Evolutionary conservation across 2,329 filamentous ascomycete genomes (phyloP), one percentile per base, ranked within the genome.

Genomic region (Verticillium longisporum): DNA sequence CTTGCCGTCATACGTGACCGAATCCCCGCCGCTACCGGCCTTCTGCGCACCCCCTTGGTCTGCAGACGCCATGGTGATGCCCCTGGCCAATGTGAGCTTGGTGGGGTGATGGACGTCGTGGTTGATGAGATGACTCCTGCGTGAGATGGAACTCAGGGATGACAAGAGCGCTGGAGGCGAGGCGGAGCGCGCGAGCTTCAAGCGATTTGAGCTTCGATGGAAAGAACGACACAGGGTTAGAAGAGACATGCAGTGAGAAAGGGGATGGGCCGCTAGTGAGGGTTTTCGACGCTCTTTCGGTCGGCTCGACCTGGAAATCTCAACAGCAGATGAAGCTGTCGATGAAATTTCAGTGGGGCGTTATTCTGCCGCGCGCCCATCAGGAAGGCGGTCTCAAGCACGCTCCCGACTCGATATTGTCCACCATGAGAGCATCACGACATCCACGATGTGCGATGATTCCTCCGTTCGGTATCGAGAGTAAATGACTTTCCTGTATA

Each of bases 1-100:
- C 67, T 80, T 77, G 41, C 79, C 83, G 61, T 81, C 75, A 63
- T 73, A 71, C 18, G 66, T 66, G 60, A 78, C 67, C 38, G 67
- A 14, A 6, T 18, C 26, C 36, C 33, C 56, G 9, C n/a, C 56
- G 18, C 21, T 37, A 13, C 15, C 10, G 10, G 37, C 54, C 32
- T 6, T 34, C 32, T 55, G 11, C n/a, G 54, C 54, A 4, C 9
- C 7, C 5, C 37, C 56, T 10, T 33, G 56, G 37, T 45, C 31
- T 13, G n/a, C 31, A 7, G 56, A 41, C 3, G 56, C 38, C 56
- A 58, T 58, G 54, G 54, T 55, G 26, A 55, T 55, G 26, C n/a
- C 13, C 54, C 54, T 55, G 54, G 32, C 31, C 13, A 55, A 31
- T 26, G 13, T 18, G 45, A 18, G n/a, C 10, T 10, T 26, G 45